Evolutionary conservation across 305 asterid species (phyloP), one percentile per base, ranked within the genome.

Genomic region (Salvia sclarea): DNA sequence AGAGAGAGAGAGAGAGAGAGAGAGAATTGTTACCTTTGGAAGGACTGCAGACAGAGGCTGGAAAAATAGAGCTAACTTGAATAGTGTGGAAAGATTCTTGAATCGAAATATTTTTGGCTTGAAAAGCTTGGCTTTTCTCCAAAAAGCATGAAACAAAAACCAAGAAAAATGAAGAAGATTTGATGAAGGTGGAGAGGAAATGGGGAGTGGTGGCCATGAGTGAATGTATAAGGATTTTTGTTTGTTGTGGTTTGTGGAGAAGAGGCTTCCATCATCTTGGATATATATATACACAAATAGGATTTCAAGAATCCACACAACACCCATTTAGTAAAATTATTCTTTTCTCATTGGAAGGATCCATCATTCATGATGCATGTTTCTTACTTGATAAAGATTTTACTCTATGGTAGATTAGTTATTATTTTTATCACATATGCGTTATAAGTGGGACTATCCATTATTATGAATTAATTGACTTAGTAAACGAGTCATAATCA

Each of bases 1-100:
- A 53, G 11, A 66, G 17, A 58, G 49, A 73, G 61, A 66, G 8
- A 61, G 17, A 53, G 14, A 53, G 20, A 28, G 58, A n/a, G n/a
- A 12, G 28, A n/a, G n/a, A n/a, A n/a, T n/a, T 20, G 25, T 9
- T 55, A 60, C 82, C 76, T 21, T 73, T 37, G 61, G 87, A 59
- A 40, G 78, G 67, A 16, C 61, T 81, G 84, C 94, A 87, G 77
- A 25, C 3, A 76, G 86, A 61, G 52, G 79, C 68, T 35, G 90
- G 88, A 5, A 76, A 68, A 1, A 87, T 80, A 70, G 89, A 73
- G 80, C 44, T 76, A 64, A 81, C 31, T 25, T 78, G 59, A 73
- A 84, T 47, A 4, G 94, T 79, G 24, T 83, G 87, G 65, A 67
- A 78, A 17, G 72, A 64, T 44, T 8, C 52, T 61, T 66, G 57